Base-by-base conservation (phyloP, 2,329 filamentous ascomycete genomes). In the Colletotrichum musicola region DNA sequence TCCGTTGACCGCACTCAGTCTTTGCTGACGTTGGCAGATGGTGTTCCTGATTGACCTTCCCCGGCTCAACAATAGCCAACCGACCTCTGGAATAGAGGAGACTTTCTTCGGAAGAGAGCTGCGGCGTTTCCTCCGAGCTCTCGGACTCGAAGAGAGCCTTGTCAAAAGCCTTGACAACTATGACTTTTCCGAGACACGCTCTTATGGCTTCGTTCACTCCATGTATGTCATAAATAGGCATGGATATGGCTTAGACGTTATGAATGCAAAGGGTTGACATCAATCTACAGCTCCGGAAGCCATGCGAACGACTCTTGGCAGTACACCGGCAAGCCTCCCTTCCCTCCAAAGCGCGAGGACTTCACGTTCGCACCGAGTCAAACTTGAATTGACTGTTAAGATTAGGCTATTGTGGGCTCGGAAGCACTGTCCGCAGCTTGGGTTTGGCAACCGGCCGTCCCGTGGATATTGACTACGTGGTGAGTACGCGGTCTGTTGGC, bases 1-100 rank as follows among this genome's bases (percentile, higher is more conserved):
- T 55, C 25, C 20, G 3, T 25, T 64, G 30, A 30, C 20, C 10
- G 16, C 46, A 13, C 18, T 16, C 12, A 13, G 16, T n/a, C 20
- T 18, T 40, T 9, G 60, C 73, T 76, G 46, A 78, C 59, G 20
- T 14, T 35, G 9, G 42, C 65, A 92, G 90, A 91, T 90, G 74
- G 89, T 95, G 7, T 98, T 97, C 77, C 77, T 98, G n/a, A 95
- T 99, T 72, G 96, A 99, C 77, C 87, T 98, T 9, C 95, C 96
- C 6, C 85, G 87, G 47, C 78, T 89, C 25, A 74, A 80, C n/a
- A 74, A 76, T 46, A 72, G 75, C n/a, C 79, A 73, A 68, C 80
- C 72, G 78, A 81, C 75, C 42, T 64, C 62, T 38, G 77, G 70
- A 73, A 88, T 0, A 65, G 76, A 3, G 18, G 60, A 57, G 40